phyloP scores from a whole-genome alignment of 2,329 filamentous ascomycete species.

The Neonectria magnoliae region DNA sequence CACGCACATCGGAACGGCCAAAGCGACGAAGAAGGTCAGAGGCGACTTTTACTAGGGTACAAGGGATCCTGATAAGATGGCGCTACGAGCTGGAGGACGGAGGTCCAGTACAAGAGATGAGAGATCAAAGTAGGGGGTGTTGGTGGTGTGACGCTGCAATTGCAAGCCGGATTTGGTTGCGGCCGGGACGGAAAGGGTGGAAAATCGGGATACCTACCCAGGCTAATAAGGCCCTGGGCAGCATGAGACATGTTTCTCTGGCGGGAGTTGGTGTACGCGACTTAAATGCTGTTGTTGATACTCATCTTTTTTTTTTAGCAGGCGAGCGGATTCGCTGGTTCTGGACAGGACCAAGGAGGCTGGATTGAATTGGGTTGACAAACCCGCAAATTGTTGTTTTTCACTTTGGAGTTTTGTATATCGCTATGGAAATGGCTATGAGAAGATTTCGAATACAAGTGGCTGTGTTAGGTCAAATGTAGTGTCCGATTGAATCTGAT shows the following conservation, averaged over 20 bases:
- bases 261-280: slow-evolving; percentile 39
- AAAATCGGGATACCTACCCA: slow-evolving; percentile 13
- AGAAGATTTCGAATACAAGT: slow-evolving; percentile 12
- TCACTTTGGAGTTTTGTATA: slow-evolving; percentile 34
- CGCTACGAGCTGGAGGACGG: slow-evolving; percentile 8
- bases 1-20: slow-evolving; percentile 91
- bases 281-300: slow-evolving; percentile 33
- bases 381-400: background rate
- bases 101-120: background rate
- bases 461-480: background rate
- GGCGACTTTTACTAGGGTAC: slow-evolving; percentile 46
- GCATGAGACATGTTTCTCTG: slow-evolving; percentile 26
- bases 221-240: slow-evolving; percentile 12
- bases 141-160: slow-evolving; percentile 7
- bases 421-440: slow-evolving; percentile 35
- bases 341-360: slow-evolving; percentile 31
- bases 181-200: slow-evolving; percentile 1
- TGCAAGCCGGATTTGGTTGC: slow-evolving; percentile 6
- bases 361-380: slow-evolving; percentile 9
- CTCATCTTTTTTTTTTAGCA: slow-evolving; percentile 15
- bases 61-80: slow-evolving; percentile 5
- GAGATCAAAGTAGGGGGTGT: slow-evolving; percentile 1
- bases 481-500: background rate
- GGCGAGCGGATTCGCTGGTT: slow-evolving; percentile 32
- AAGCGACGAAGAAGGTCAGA: slow-evolving; percentile 72